Evolutionary conservation across 306 rosid species (phyloP).

Genomic region (Dalbergia cochinchinensis): DNA sequence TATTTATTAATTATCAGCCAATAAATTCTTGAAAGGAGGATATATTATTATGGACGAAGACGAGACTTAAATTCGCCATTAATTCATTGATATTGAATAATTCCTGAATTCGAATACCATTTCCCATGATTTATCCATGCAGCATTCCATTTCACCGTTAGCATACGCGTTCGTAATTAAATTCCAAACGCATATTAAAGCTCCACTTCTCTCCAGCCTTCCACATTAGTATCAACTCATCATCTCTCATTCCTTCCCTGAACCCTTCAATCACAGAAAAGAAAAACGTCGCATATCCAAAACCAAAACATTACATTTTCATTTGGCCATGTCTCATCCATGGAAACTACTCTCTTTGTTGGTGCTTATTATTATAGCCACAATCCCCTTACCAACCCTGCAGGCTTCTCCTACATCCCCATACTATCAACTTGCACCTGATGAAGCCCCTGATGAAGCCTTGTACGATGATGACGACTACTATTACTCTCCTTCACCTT

Average conservation of each 20-base stretch:
- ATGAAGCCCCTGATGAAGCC: no score
- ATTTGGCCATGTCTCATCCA: background rate
- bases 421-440: background rate
- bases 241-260: background rate
- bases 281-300: no score
- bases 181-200: background rate
- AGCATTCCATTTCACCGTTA: conserved; percentile 5
- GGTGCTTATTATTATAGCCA: background rate
- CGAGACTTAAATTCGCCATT: conserved; percentile 4
- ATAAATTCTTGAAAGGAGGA: conserved; percentile 5
- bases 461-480: background rate
- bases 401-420: background rate
- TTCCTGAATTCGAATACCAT: conserved; percentile 24
- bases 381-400: background rate
- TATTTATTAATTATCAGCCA: background rate
- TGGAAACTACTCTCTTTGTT: conserved; percentile 2
- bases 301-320: background rate
- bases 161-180: background rate
- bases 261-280: background rate
- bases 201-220: background rate
- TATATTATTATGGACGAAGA: background rate
- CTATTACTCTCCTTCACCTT: conserved; percentile 6
- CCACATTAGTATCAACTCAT: background rate
- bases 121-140: conserved; percentile 31
- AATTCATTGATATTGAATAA: background rate